Percentiles rank a stretch among this genome's conserved stretches.
phyloP scores from a whole-genome alignment of 371 early-diverging fungal species.

The Mortierella sp. region DNA sequence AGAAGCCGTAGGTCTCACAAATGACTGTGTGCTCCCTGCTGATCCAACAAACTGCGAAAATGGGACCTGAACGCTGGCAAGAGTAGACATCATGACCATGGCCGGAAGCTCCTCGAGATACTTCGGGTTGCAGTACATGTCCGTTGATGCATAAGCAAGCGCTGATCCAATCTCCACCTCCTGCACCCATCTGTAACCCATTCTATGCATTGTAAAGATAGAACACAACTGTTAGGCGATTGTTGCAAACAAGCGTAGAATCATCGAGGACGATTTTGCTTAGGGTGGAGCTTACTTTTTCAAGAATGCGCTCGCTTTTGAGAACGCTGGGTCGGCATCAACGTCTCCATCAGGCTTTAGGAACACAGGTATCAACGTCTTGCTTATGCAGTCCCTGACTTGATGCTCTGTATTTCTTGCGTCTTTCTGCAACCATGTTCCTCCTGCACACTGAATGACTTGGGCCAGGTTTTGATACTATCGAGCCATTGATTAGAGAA shows the following conservation, averaged over 20 bases:
- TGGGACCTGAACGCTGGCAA: conserved; percentile 17
- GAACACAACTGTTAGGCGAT: neutral
- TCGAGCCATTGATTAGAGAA: neutral
- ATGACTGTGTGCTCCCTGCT: neutral
- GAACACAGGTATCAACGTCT: conserved; percentile 39
- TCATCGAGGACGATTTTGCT: neutral
- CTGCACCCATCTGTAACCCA: conserved; percentile 48
- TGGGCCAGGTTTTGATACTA: conserved; percentile 35
- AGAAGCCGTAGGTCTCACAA: neutral
- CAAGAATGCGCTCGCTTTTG: conserved; percentile 19
- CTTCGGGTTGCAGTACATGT: conserved; percentile 49
- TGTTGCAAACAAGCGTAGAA: neutral
- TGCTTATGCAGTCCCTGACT: conserved; percentile 26
- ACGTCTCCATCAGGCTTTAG: conserved; percentile 15
- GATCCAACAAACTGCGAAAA: neutral
- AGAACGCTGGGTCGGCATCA: conserved; percentile 6
- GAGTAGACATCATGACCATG: conserved; percentile 21
- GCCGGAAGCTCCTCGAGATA: conserved; percentile 28
- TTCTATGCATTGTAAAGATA: conserved; percentile 12
- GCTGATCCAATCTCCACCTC: conserved; percentile 50
- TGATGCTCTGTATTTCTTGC: neutral
- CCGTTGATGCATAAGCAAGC: conserved; percentile 34
- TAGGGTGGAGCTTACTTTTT: conserved; percentile 30
- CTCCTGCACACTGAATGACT: conserved; percentile 43
- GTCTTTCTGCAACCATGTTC: conserved; percentile 23